phyloP scores from a whole-genome alignment of 164 flowering plant genomes.

The Dillenia turbinata region DNA sequence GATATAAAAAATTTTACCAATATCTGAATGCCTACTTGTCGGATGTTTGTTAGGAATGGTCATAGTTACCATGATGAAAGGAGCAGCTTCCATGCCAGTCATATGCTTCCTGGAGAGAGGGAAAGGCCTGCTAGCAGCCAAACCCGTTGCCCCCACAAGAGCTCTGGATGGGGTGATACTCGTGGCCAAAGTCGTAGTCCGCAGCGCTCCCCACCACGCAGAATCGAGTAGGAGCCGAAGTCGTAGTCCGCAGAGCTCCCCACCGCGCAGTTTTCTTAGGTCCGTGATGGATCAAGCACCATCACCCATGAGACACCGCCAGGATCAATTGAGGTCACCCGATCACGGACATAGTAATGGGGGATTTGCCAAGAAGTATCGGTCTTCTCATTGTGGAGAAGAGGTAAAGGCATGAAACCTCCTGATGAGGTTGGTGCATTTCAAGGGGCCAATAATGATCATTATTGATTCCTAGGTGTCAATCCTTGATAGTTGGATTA shows the following conservation, averaged over 20 bases:
- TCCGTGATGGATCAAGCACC: slow-evolving; percentile 18
- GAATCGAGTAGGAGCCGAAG: slow-evolving; percentile 21
- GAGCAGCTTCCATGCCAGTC: slow-evolving; percentile 7
- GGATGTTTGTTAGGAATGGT: slow-evolving; percentile 21
- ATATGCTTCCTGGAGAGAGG: slow-evolving; percentile 12
- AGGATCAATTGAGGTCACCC: neutral
- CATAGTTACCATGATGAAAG: slow-evolving; percentile 21
- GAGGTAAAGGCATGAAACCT: slow-evolving; percentile 48
- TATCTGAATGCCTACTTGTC: neutral
- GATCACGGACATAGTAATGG: slow-evolving; percentile 4
- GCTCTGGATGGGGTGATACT: slow-evolving; percentile 15
- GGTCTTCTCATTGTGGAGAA: slow-evolving; percentile 12
- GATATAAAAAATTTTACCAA: too few relatives aligned
- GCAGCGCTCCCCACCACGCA: too few relatives aligned
- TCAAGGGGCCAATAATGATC: too few relatives aligned
- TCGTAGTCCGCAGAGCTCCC: slow-evolving; percentile 14
- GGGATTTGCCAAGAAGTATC: slow-evolving; percentile 1
- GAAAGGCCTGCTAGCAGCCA: slow-evolving; percentile 9
- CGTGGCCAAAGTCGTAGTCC: slow-evolving; percentile 12
- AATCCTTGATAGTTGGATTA: too few relatives aligned
- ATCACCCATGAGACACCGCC: slow-evolving; percentile 10
- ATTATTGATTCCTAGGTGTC: too few relatives aligned
- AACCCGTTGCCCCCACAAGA: slow-evolving; percentile 32
- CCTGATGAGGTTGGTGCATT: slow-evolving; percentile 24
- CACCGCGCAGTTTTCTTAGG: slow-evolving; percentile 7